Base-by-base conservation (phyloP, 116 monocot genomes). In the Iris pallida region DNA sequence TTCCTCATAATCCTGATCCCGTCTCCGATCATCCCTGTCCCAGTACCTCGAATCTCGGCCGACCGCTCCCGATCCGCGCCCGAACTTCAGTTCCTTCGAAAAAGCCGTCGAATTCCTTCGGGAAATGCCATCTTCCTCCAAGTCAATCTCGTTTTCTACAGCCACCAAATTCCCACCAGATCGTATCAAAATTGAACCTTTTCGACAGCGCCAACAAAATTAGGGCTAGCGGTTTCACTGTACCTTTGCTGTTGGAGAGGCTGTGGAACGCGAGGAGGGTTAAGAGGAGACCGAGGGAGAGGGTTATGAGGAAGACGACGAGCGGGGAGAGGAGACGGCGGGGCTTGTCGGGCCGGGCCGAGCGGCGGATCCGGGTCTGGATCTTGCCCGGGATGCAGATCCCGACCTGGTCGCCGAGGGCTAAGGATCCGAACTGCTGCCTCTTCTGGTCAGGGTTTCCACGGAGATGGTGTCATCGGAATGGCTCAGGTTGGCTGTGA, bases 1-100 rank as follows among this genome's bases (percentile, higher is more conserved):
- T 82, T 81, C 8, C 62, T 95, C 95, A 40, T 82, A 49, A 7
- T n/a, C n/a, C n/a, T n/a, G n/a, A n/a, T n/a, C n/a, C n/a, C n/a
- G n/a, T n/a, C n/a, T n/a, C n/a, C n/a, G n/a, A n/a, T n/a, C n/a
- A n/a, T n/a, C n/a, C n/a, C n/a, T n/a, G n/a, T n/a, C n/a, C n/a
- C n/a, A n/a, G n/a, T n/a, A n/a, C n/a, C n/a, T n/a, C n/a, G n/a
- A n/a, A n/a, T n/a, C n/a, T n/a, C n/a, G n/a, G n/a, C 81, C 90
- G 42, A 44, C 73, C 52, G 49, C 16, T 9, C 47, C 61, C 14
- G 84, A 73, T 4, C 76, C 85, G 47, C 79, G 68, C 12, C 76
- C 68, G 71, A 82, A 74, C 42, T 59, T 66, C 63, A 77, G 66
- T 68, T 78, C 78, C 69, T 74, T 81, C 17, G 55, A 57, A 5